These are phyloP conservation scores for Lactarius pseudohatsudake DNA, from an alignment of 768 basidiomycete genomes.

Conservation along the genomic window DNA sequence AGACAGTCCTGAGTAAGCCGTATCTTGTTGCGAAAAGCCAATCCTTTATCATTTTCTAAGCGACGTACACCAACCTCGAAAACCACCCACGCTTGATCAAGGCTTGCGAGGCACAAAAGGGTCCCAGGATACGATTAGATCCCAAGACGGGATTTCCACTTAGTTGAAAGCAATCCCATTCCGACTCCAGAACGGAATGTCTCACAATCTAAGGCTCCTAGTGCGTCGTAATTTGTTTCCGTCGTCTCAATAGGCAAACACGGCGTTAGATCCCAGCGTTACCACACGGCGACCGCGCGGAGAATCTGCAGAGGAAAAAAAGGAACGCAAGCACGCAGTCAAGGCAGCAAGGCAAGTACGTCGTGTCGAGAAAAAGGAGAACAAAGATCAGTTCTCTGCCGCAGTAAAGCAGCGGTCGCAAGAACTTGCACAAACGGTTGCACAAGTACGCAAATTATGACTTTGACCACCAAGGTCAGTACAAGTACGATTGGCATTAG, in stretches of 20 bases:
- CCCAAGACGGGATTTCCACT: constrained; percentile 75
- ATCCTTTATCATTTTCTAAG: constrained; percentile 42
- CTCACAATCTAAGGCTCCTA: constrained; percentile 18
- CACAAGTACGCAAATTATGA: constrained; percentile 36
- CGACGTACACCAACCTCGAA: constrained; percentile 95
- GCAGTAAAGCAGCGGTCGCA: constrained; percentile 64
- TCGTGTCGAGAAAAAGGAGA: constrained; percentile 65
- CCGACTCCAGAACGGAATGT: constrained; percentile 24
- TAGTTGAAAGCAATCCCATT: constrained; percentile 38
- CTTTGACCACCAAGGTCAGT: constrained; percentile 1
- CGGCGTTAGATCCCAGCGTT: constrained; percentile 37
- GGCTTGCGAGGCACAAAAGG: constrained; percentile 52
- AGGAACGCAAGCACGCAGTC: constrained; percentile 64
- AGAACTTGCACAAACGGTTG: constrained; percentile 45
- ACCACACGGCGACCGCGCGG: constrained; percentile 70
- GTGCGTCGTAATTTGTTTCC: constrained; percentile 8
- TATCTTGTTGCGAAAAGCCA: background rate
- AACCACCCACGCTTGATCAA: constrained; percentile 92
- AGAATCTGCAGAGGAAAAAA: constrained; percentile 77
- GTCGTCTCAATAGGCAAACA: constrained; percentile 31
- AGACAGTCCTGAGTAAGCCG: constrained; percentile 86
- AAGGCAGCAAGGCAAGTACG: constrained; percentile 66
- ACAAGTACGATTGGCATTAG: constrained; percentile 4
- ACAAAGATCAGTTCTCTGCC: constrained; percentile 58
- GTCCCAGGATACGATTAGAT: constrained; percentile 69